Base-by-base conservation (phyloP, 441 rosid species). In the Jatropha podagrica region DNA sequence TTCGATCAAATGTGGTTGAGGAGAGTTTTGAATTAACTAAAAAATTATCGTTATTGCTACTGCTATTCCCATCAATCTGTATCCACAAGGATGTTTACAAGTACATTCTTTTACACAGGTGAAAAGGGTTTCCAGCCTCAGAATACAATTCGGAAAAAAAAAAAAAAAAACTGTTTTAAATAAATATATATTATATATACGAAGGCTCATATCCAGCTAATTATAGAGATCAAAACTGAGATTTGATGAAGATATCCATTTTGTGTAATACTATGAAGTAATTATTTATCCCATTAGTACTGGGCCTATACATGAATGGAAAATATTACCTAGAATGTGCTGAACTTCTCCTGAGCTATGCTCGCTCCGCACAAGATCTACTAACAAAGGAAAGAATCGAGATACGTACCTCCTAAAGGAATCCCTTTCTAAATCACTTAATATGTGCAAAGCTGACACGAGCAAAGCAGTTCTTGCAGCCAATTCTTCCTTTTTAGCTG, bases 281-380 rank as follows among this genome's bases (percentile, higher is more conserved):
- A 55, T 56, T 42, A 76, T 54, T 10, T 82, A 90, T 72, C 79
- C 77, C 87, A 83, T 79, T 74, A 91, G 71, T 73, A 93, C 81
- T 56, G 91, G 87, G 68, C 89, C 94, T 85, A 93, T 90, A 87
- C 97, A 91, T 73, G 91, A 81, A 55, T 78, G 77, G 83, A 95
- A 91, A 75, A 95, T 82, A 76, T 85, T 81, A 79, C 94, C 84
- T n/a, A 95, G 83, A 74, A 88, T 83, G 55, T 23, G 76, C 80
- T 89, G 96, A 70, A 95, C 92, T 82, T 95, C 96, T 67, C 90
- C 83, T 0, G 97, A 89, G 86, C 91, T 79, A 83, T 95, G 99
- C 90, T 93, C 99, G 65, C 96, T 86, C 76, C 84, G 81, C 79
- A 93, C 91, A 62, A 95, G 94, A 72, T 93, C 93, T 67, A 93